Conservation (phyloP, 495 filamentous ascomycete genomes). For the Hypoxylon crocopeplum region DNA sequence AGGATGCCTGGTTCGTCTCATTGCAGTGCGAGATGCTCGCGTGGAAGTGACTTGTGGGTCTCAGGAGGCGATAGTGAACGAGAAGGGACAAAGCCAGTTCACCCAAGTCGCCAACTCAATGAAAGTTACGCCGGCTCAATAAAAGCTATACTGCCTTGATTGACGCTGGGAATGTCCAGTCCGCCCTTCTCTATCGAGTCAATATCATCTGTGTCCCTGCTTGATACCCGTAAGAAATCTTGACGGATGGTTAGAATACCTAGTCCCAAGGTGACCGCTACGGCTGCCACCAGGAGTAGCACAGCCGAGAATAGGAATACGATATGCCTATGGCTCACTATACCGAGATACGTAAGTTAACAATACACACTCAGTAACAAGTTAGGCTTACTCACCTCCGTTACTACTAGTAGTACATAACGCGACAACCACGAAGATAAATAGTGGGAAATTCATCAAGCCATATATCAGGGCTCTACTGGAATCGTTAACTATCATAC, state of each 20-base stretch:
- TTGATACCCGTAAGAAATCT: background rate
- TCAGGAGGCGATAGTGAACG: too few species aligned
- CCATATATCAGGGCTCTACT: slow-evolving; percentile 52
- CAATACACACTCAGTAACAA: background rate
- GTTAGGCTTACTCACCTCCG: slow-evolving; percentile 37
- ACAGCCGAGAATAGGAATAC: slow-evolving; percentile 37
- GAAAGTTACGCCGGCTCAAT: too few species aligned
- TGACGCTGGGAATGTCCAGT: too few species aligned
- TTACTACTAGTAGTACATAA: slow-evolving; percentile 40
- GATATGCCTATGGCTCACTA: slow-evolving; percentile 22
- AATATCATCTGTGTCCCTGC: background rate
- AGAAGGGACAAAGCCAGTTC: too few species aligned
- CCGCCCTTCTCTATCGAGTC: too few species aligned
- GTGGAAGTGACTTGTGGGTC: background rate
- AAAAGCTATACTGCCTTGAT: too few species aligned
- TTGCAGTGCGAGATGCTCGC: background rate
- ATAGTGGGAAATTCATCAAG: slow-evolving; percentile 54
- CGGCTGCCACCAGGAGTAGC: slow-evolving; percentile 30
- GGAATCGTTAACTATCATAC: slow-evolving; percentile 49
- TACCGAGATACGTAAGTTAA: slow-evolving; percentile 2
- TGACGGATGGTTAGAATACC: background rate
- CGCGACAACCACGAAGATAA: slow-evolving; percentile 54
- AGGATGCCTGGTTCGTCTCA: background rate
- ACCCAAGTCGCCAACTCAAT: too few species aligned
- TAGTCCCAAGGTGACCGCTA: slow-evolving; percentile 22